A percentile compares a stretch with the other conserved stretches of the same genome.
These are phyloP conservation scores for Solanum megistacrolobum DNA, from an alignment of 257 asterid genomes.

Conservation along the genomic window DNA sequence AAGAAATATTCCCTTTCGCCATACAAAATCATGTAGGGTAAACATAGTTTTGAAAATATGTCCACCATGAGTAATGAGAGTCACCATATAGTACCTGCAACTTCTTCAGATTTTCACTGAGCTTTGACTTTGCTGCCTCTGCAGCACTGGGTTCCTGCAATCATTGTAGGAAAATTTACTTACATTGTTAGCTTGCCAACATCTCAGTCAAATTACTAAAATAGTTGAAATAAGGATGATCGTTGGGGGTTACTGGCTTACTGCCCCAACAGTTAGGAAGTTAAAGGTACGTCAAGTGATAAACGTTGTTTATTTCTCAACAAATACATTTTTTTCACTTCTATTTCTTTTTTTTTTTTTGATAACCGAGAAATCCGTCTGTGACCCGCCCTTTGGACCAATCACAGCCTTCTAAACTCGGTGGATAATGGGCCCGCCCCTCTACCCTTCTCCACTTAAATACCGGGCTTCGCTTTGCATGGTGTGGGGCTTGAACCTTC, in stretches of 20 bases:
- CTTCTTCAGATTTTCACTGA: conserved; percentile 71
- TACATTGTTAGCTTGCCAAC: background rate
- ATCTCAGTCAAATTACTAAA: background rate
- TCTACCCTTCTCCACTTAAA: too few relatives aligned
- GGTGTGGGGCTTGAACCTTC: too few relatives aligned
- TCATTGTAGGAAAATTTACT: background rate
- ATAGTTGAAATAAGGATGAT: background rate
- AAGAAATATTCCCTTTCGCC: background rate
- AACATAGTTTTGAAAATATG: background rate
- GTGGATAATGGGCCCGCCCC: too few relatives aligned
- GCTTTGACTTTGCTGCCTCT: conserved; percentile 48
- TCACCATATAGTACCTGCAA: conserved; percentile 50
- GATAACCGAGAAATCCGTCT: too few relatives aligned
- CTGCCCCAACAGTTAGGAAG: background rate
- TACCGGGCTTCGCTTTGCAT: too few relatives aligned
- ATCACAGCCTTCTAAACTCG: too few relatives aligned
- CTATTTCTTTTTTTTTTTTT: too few relatives aligned
- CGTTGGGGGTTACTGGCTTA: background rate
- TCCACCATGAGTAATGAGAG: background rate
- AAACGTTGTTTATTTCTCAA: background rate
- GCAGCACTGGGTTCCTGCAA: conserved; percentile 71
- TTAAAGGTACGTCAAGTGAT: background rate
- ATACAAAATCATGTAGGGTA: background rate
- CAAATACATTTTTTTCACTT: background rate
- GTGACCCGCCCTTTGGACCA: too few relatives aligned